Percentiles rank a stretch among this genome's conserved stretches.
These are phyloP conservation scores for Sordariomycetes sp. DNA, from an alignment of 2,329 filamentous ascomycete genomes.

Conservation along the genomic window DNA sequence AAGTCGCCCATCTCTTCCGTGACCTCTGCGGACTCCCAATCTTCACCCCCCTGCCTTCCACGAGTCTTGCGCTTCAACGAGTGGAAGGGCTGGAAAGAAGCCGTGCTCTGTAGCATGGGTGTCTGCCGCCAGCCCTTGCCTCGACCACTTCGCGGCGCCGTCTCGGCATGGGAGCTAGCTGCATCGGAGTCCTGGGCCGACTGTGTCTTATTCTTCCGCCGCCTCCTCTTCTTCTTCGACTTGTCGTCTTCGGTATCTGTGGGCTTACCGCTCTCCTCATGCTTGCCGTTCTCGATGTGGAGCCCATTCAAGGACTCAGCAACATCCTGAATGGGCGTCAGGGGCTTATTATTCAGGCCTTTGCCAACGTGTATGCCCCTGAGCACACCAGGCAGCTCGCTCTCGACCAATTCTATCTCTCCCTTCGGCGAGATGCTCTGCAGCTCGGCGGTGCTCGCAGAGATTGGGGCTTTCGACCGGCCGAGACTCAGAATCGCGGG, in stretches of 20 bases:
- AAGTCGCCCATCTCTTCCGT: constrained; percentile 94
- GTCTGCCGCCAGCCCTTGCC: constrained; percentile 52
- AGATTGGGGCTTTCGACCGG: constrained; percentile 17
- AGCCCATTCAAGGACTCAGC: not conserved
- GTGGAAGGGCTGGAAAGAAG: constrained; percentile 54
- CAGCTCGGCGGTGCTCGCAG: not conserved
- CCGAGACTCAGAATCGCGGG: constrained; percentile 72
- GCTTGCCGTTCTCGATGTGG: not conserved
- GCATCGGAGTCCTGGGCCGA: constrained; percentile 15
- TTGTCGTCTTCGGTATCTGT: constrained; percentile 1
- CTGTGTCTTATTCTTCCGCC: constrained; percentile 8
- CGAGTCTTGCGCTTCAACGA: constrained; percentile 48
- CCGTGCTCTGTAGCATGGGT: constrained; percentile 49
- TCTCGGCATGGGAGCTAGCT: constrained; percentile 1
- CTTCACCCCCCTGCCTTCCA: constrained; percentile 30
- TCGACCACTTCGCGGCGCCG: constrained; percentile 14
- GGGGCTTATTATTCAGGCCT: constrained; percentile 1
- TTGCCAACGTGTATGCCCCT: constrained; percentile 4
- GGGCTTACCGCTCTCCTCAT: not conserved
- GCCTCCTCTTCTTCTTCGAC: constrained; percentile 2
- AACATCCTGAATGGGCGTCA: constrained; percentile 4
- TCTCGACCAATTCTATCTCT: not conserved
- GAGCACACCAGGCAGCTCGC: constrained; percentile 1
- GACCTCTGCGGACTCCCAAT: constrained; percentile 93
- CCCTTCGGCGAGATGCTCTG: not conserved